Evolutionary conservation across 495 filamentous ascomycete genomes (phyloP).

Genomic region (Durotheca rogersii): DNA sequence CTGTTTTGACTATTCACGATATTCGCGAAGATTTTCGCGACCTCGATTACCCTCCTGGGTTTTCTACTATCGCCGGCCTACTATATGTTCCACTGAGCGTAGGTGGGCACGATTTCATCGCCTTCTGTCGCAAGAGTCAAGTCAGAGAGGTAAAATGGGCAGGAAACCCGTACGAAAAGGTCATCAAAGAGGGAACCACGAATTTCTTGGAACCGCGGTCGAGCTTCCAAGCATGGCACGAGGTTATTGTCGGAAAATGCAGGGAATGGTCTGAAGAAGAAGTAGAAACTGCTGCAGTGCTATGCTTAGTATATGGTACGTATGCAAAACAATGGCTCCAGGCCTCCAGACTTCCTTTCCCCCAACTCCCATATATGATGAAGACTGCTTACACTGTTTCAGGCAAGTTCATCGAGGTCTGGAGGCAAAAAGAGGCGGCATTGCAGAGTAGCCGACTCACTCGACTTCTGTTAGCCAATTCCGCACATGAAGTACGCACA

Average conservation of each 20-base stretch:
- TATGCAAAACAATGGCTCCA: slow-evolving; percentile 43
- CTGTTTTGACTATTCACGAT: slow-evolving; percentile 77
- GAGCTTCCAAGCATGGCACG: slow-evolving; percentile 75
- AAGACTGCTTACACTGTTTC: slow-evolving; percentile 5
- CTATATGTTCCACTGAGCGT: slow-evolving; percentile 80
- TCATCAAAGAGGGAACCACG: slow-evolving; percentile 63
- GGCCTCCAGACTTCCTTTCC: no score
- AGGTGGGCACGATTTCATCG: slow-evolving; percentile 82
- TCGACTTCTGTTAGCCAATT: slow-evolving; percentile 80
- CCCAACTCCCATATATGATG: no score
- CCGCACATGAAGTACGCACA: slow-evolving; percentile 92
- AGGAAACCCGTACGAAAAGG: slow-evolving; percentile 89
- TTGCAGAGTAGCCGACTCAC: slow-evolving; percentile 82
- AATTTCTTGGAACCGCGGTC: slow-evolving; percentile 72
- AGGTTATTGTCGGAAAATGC: slow-evolving; percentile 73
- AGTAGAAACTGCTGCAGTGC: slow-evolving; percentile 81
- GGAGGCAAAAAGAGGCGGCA: slow-evolving; percentile 87
- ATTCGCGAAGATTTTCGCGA: slow-evolving; percentile 80
- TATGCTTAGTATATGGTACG: slow-evolving; percentile 89
- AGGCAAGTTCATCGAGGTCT: slow-evolving; percentile 76
- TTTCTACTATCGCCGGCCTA: slow-evolving; percentile 75
- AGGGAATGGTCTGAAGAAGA: slow-evolving; percentile 74
- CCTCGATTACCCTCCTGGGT: slow-evolving; percentile 75
- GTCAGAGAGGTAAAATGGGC: slow-evolving; percentile 85
- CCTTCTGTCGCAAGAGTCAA: slow-evolving; percentile 84